A percentile compares a stretch with the other conserved stretches of the same genome.
These are phyloP conservation scores for Coprinopsis marcescibilis DNA, from an alignment of 768 basidiomycete genomes.

Conservation along the genomic window DNA sequence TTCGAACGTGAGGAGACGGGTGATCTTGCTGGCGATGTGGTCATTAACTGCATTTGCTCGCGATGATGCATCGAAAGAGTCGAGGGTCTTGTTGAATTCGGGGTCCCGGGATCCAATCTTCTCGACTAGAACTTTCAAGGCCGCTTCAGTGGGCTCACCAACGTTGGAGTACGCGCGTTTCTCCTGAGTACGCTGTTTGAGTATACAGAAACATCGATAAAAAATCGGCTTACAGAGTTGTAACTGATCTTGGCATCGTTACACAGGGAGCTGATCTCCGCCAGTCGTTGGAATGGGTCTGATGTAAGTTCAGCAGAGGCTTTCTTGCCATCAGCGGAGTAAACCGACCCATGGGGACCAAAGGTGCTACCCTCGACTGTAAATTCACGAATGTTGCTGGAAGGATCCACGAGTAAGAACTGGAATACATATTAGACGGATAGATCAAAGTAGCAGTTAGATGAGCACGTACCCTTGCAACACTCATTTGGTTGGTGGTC, in stretches of 20 bases:
- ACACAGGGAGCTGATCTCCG: constrained; percentile 89
- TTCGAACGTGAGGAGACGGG: constrained; percentile 90
- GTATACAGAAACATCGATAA: neutral
- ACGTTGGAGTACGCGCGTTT: constrained; percentile 75
- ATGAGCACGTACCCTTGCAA: constrained; percentile 55
- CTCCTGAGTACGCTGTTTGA: constrained; percentile 44
- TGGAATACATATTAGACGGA: constrained; percentile 23
- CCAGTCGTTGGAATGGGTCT: constrained; percentile 75
- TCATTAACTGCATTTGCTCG: constrained; percentile 86
- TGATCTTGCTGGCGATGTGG: constrained; percentile 66
- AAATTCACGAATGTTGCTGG: constrained; percentile 56
- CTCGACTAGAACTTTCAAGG: constrained; percentile 90
- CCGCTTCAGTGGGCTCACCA: constrained; percentile 97
- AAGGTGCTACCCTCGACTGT: constrained; percentile 90
- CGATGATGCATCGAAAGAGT: constrained; percentile 45
- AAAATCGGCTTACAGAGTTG: constrained; percentile 49
- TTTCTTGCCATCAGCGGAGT: constrained; percentile 57
- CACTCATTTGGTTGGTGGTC: constrained; percentile 97
- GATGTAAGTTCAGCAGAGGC: constrained; percentile 51
- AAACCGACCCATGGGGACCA: constrained; percentile 76
- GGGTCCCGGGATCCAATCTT: constrained; percentile 78
- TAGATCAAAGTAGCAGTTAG: neutral
- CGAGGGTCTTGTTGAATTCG: constrained; percentile 51
- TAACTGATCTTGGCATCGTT: constrained; percentile 93
- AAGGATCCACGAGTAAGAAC: constrained; percentile 70